phyloP scores from a whole-genome alignment of 2,329 filamentous ascomycete genomes.

The Aspergillus spinulosporus region DNA sequence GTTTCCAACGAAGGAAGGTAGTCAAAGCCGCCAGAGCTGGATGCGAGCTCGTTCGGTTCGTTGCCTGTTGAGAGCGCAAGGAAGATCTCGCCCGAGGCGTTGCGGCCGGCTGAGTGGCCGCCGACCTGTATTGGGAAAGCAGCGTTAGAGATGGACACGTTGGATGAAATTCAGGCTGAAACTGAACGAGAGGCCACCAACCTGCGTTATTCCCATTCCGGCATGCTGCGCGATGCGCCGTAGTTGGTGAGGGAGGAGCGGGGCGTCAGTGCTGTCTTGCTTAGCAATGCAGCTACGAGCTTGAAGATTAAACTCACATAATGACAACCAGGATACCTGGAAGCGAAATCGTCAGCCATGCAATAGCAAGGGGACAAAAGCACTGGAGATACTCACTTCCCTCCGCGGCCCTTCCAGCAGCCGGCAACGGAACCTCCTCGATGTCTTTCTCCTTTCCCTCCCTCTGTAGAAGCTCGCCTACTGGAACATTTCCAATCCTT shows the following conservation, averaged over 20 bases:
- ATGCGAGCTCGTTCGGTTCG: background rate
- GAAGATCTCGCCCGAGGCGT: constrained; percentile 6
- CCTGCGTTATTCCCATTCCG: constrained; percentile 1
- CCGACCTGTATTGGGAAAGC: background rate
- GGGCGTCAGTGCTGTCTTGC: background rate
- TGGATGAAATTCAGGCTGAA: background rate
- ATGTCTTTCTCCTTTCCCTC: background rate
- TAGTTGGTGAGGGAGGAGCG: constrained; percentile 1
- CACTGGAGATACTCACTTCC: background rate
- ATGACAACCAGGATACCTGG: background rate
- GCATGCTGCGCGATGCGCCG: constrained; percentile 2
- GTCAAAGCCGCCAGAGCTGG: background rate
- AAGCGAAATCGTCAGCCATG: background rate
- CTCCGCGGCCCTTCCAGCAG: constrained; percentile 1
- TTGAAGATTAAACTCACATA: background rate
- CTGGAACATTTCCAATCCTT: background rate
- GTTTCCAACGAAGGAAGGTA: constrained; percentile 1
- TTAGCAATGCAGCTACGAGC: background rate
- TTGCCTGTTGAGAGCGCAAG: constrained; percentile 2
- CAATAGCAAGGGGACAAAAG: background rate
- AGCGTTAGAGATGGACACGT: too few relatives aligned
- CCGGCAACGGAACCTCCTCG: background rate
- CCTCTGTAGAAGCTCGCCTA: background rate
- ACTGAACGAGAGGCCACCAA: background rate
- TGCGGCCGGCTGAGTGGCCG: constrained; percentile 2